These are phyloP conservation scores for Rhynchosporium agropyri DNA, from an alignment of 2,329 filamentous ascomycete species.

Conservation along the genomic window DNA sequence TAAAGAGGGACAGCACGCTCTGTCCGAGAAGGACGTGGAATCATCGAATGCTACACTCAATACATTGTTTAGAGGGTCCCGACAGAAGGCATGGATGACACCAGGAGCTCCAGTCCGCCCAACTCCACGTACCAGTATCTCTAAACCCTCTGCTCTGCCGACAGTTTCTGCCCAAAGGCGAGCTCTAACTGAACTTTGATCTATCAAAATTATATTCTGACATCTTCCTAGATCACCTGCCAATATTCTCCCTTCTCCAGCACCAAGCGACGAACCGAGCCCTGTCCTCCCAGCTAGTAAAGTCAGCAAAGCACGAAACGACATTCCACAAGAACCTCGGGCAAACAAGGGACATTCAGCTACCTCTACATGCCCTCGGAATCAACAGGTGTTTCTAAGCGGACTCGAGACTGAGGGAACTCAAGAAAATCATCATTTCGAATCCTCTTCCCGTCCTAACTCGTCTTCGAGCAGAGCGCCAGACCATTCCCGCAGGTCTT, in stretches of 20 bases:
- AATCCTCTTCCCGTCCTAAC: background rate
- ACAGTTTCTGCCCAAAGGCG: slow-evolving; percentile 30
- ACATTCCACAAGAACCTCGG: slow-evolving; percentile 13
- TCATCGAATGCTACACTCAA: slow-evolving; percentile 43
- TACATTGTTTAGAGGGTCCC: slow-evolving; percentile 40
- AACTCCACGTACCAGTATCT: slow-evolving; percentile 35
- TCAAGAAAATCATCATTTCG: background rate
- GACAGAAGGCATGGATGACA: slow-evolving; percentile 44
- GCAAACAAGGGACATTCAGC: slow-evolving; percentile 15
- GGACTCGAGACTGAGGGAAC: slow-evolving; percentile 11
- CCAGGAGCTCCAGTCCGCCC: slow-evolving; percentile 37
- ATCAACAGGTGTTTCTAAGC: slow-evolving; percentile 10
- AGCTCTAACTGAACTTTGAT: slow-evolving; percentile 13
- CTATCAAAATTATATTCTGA: slow-evolving; percentile 16
- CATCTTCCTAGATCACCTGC: slow-evolving; percentile 20
- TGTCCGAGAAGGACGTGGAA: slow-evolving; percentile 40
- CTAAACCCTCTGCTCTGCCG: slow-evolving; percentile 27
- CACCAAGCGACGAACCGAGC: slow-evolving; percentile 63
- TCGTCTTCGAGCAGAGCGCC: slow-evolving; percentile 13
- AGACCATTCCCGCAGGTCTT: slow-evolving; percentile 6
- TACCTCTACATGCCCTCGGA: background rate
- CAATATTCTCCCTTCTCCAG: slow-evolving; percentile 51
- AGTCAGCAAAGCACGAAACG: slow-evolving; percentile 37
- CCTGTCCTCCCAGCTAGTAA: slow-evolving; percentile 45
- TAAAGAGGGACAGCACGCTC: slow-evolving; percentile 34